Percentiles rank a stretch among this genome's conserved stretches.
Conservation (phyloP, 257 asterid species). For the Solanum clarkiae region DNA sequence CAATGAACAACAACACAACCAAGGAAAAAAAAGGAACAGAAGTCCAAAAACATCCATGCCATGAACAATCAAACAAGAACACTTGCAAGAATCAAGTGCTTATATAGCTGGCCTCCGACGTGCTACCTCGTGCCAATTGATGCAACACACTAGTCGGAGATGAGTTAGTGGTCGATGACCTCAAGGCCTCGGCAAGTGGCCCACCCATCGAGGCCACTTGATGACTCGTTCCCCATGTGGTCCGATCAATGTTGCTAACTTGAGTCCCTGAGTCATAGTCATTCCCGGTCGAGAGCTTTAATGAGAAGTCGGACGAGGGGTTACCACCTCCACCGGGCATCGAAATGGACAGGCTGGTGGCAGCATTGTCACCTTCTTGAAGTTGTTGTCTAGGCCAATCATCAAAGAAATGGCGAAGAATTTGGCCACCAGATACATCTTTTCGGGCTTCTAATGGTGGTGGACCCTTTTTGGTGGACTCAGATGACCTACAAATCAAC, state of each 20-base stretch:
- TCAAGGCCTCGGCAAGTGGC: conserved; percentile 81
- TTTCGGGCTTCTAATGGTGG: conserved; percentile 22
- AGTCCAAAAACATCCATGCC: not conserved
- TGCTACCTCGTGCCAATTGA: conserved; percentile 20
- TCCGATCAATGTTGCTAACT: conserved; percentile 9
- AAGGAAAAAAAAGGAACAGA: not conserved
- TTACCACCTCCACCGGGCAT: conserved; percentile 25
- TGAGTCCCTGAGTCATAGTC: conserved; percentile 11
- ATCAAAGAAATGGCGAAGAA: conserved; percentile 62
- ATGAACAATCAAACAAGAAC: not conserved
- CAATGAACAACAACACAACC: not conserved
- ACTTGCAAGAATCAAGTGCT: conserved; percentile 14
- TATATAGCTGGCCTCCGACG: conserved; percentile 33
- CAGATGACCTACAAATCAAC: conserved; percentile 30
- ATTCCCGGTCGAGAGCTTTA: conserved; percentile 58
- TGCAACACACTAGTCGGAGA: conserved; percentile 81
- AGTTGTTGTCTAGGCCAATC: conserved; percentile 67
- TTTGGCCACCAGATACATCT: conserved; percentile 21
- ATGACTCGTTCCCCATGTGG: conserved; percentile 27
- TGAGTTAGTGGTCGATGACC: conserved; percentile 48
- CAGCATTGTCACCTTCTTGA: conserved; percentile 27
- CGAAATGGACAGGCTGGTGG: conserved; percentile 54
- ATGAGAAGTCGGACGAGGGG: conserved; percentile 53
- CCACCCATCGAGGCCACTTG: conserved; percentile 63
- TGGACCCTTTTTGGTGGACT: conserved; percentile 25